phyloP scores from a whole-genome alignment of 805 yeast species.

The Debaryomyces castellii region DNA sequence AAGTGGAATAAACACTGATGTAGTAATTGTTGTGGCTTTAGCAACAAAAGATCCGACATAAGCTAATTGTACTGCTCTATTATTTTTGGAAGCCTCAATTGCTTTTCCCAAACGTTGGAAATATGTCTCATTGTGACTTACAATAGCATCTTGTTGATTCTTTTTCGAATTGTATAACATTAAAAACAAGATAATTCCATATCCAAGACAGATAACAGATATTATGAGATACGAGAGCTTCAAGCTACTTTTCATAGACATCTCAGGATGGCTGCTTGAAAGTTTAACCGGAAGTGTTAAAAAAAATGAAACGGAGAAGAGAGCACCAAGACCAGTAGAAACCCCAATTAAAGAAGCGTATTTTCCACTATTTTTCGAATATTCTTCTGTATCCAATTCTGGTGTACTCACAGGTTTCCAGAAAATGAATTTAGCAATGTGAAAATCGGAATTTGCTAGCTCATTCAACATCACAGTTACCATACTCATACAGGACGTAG shows the following conservation, averaged over 20 bases:
- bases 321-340: conserved; percentile 65
- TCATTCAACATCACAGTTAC: conserved; percentile 61
- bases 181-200: conserved; percentile 37
- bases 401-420: conserved; percentile 17
- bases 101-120: conserved; percentile 32
- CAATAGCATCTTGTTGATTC: conserved; percentile 22
- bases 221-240: conserved; percentile 49
- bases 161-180: conserved; percentile 44
- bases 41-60: conserved; percentile 64
- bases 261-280: conserved; percentile 37
- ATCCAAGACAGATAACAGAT: conserved; percentile 39
- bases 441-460: conserved; percentile 45
- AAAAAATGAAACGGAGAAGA: conserved; percentile 55
- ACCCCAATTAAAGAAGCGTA: conserved; percentile 62
- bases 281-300: conserved; percentile 57
- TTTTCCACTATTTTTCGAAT: conserved; percentile 39
- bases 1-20: conserved; percentile 62
- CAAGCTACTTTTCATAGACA: conserved; percentile 40
- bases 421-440: conserved; percentile 23
- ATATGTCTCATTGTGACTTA: conserved; percentile 21
- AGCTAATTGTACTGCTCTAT: conserved; percentile 51
- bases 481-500: conserved; percentile 54
- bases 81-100: conserved; percentile 42
- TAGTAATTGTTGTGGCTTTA: conserved; percentile 58
- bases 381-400: not conserved